Evolutionary conservation across 2,329 filamentous ascomycete species (phyloP), one percentile per base, ranked within the genome.

Genomic region (Torrubiellomyces zombiae): DNA sequence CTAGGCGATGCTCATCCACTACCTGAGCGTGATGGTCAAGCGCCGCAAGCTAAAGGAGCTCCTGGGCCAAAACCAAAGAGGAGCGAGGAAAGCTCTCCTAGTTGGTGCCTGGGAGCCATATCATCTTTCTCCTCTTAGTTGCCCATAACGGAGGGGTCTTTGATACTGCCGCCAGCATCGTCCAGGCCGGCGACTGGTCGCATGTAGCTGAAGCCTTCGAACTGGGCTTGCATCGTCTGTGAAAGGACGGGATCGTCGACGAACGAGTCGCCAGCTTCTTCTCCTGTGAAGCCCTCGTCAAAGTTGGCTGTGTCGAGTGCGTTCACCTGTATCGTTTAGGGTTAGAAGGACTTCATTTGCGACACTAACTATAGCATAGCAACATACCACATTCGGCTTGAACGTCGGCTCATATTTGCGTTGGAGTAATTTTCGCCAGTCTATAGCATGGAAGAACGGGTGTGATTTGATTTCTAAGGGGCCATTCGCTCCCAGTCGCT

Each of bases 381-480:
- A 14, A 82, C 81, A 56, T 71, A 92, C 80, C 61, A 93, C 85
- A 49, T 73, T 92, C 31, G 89, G 89, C 56, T 93, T 93, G 64
- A 95, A 98, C 32, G 81, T 85, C 31, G 89, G 89, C 59, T 95
- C 86, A 47, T 95, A 95, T 58, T 95, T 95, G 49, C 89, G 74
- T 58, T 95, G 89, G 33, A 98, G 60, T 31, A 98, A 64, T 59
- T 95, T 95, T 41, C 85, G 77, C 89, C 89, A 98, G 51, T 98
- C 89, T 40, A 98, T 95, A 49, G 81, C 86, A 46, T 94, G 85
- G 67, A 98, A 95, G 66, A 98, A 98, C 29, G 86, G 85, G 49
- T 98, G 89, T 14, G 85, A 82, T 59, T 98, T 98, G 61, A 98
- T 95, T 55, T 98, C 89, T 12, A 83, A 80, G 4, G 89, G 86